These are phyloP conservation scores for Stentor coeruleus DNA, from an alignment of 73 alveolate genomes.

Conservation along the genomic window DNA sequence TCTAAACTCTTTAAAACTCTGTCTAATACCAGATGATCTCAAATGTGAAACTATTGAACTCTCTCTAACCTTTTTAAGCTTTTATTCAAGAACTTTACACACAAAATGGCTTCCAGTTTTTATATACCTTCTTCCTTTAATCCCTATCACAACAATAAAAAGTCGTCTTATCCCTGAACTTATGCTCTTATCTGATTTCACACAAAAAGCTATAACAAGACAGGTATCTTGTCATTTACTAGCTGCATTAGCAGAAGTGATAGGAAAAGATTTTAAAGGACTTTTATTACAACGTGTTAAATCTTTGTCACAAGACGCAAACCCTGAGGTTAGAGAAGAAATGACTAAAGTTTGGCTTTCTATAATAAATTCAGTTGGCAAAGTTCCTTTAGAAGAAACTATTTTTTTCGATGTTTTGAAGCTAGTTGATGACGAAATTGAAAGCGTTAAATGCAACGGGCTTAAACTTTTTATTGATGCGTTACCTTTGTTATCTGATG, in stretches of 20 bases:
- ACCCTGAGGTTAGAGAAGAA: background rate
- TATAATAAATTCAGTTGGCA: background rate
- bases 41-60: background rate
- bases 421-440: background rate
- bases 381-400: background rate
- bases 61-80: background rate
- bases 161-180: background rate
- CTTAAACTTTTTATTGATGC: background rate
- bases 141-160: background rate
- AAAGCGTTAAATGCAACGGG: background rate
- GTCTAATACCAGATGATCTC: background rate
- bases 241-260: background rate
- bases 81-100: background rate
- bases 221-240: background rate
- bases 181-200: constrained; percentile 6
- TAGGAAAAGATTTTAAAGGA: constrained; percentile 22
- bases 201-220: constrained; percentile 7
- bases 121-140: background rate
- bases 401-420: constrained; percentile 10
- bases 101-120: constrained; percentile 9
- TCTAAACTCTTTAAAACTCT: background rate
- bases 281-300: background rate
- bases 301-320: constrained; percentile 16
- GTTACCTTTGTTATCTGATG: background rate
- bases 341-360: background rate